Evolutionary conservation across 2,329 filamentous ascomycete species (phyloP).

Genomic region (Neocatenulostroma microsporum): DNA sequence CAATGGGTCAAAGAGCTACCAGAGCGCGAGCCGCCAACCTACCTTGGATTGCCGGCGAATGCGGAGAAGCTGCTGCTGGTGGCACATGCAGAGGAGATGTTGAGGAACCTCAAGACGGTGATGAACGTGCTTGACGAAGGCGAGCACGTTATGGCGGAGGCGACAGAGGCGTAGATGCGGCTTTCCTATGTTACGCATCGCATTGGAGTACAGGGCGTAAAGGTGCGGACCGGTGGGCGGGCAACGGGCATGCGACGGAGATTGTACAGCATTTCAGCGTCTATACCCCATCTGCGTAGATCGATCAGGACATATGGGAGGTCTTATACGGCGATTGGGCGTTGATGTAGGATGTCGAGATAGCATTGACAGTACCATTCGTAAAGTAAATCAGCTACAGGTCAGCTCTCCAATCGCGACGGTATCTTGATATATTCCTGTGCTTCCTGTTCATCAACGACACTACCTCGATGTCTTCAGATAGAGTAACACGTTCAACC

Average conservation of each 20-base stretch:
- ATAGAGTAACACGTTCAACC: too few relatives aligned
- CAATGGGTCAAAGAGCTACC: constrained; percentile 86
- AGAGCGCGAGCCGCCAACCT: constrained; percentile 92
- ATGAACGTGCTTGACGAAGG: constrained; percentile 86
- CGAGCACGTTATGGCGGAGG: constrained; percentile 65
- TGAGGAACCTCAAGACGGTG: constrained; percentile 75
- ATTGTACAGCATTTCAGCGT: constrained; percentile 7
- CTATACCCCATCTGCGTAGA: constrained; percentile 10
- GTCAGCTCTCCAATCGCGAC: too few relatives aligned
- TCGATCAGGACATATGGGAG: constrained; percentile 3
- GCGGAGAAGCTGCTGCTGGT: constrained; percentile 92
- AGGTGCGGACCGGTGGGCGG: too few relatives aligned
- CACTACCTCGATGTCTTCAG: too few relatives aligned
- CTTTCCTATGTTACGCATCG: constrained; percentile 7
- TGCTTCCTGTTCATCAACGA: too few relatives aligned
- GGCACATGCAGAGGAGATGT: constrained; percentile 75
- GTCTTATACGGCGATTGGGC: too few relatives aligned
- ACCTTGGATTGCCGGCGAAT: constrained; percentile 86
- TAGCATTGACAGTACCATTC: too few relatives aligned
- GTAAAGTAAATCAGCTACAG: too few relatives aligned
- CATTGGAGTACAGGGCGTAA: too few relatives aligned
- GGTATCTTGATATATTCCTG: too few relatives aligned
- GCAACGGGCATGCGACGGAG: too few relatives aligned
- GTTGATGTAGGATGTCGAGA: too few relatives aligned
- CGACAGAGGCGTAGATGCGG: constrained; percentile 13